Evolutionary conservation across 352 stramenopile genomes (phyloP).

Genomic region (Halophytophthora polymorphica): DNA sequence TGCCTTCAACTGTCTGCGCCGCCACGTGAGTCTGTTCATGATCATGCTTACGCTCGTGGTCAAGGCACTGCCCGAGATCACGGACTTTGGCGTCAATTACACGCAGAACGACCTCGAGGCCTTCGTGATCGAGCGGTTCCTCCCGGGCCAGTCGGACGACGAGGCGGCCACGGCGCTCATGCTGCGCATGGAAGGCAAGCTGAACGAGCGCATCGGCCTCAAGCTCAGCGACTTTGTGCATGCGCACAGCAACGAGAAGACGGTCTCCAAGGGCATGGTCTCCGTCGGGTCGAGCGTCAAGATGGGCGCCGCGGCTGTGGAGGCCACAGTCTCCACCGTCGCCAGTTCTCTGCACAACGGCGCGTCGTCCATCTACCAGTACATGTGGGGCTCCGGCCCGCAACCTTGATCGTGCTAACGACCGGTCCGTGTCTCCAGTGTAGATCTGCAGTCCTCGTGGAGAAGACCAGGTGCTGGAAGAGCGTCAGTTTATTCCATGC

Average conservation of each 20-base stretch:
- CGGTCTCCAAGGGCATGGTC: constrained; percentile 75
- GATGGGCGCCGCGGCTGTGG: constrained; percentile 71
- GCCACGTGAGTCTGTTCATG: constrained; percentile 85
- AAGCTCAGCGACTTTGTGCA: constrained; percentile 88
- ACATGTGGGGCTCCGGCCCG: constrained; percentile 62
- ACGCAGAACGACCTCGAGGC: constrained; percentile 81
- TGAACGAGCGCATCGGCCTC: constrained; percentile 83
- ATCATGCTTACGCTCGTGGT: constrained; percentile 85
- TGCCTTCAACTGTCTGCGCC: constrained; percentile 82
- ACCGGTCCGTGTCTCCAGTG: too few species aligned
- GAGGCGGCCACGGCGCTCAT: constrained; percentile 77
- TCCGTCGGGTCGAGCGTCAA: constrained; percentile 79
- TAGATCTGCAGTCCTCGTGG: too few species aligned
- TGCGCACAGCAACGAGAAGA: constrained; percentile 84
- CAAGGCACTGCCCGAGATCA: constrained; percentile 81
- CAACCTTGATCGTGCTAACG: constrained; percentile 15
- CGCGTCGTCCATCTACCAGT: constrained; percentile 83
- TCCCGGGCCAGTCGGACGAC: constrained; percentile 79
- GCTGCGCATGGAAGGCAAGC: constrained; percentile 83
- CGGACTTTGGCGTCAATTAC: constrained; percentile 83
- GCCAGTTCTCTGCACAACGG: constrained; percentile 71
- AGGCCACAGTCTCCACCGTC: constrained; percentile 73
- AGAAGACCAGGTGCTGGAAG: too few species aligned
- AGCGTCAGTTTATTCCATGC: too few species aligned
- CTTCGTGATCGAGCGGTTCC: constrained; percentile 80